Conservation (phyloP, 2,329 filamentous ascomycete genomes). For the Exophiala lecanii-corni region DNA sequence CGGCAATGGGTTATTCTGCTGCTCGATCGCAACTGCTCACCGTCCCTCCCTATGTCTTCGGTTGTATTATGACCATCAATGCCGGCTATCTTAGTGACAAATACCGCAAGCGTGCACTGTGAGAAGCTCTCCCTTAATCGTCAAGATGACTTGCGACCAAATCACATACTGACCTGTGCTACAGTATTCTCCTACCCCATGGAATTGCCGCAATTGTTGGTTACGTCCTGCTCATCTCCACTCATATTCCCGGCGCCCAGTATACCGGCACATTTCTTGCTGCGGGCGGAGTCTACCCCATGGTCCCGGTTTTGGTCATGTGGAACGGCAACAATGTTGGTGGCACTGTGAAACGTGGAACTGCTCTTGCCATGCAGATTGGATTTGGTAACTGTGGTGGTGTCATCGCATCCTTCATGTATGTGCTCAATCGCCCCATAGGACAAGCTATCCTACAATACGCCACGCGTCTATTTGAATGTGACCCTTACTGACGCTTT, state of each 20-base stretch:
- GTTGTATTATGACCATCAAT: neutral
- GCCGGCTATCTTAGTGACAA: conserved; percentile 1
- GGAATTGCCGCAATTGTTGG: neutral
- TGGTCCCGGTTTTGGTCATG: conserved; percentile 78
- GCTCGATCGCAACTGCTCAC: conserved; percentile 61
- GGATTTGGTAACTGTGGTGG: conserved; percentile 62
- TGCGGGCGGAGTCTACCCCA: conserved; percentile 55
- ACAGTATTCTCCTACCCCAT: conserved; percentile 1
- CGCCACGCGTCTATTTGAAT: too few relatives aligned
- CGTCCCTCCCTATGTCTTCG: conserved; percentile 34
- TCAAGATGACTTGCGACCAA: too few relatives aligned
- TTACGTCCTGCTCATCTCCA: conserved; percentile 3
- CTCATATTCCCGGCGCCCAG: neutral
- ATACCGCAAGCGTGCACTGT: neutral
- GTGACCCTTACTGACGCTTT: too few relatives aligned
- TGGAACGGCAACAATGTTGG: conserved; percentile 88
- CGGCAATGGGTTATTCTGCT: conserved; percentile 51
- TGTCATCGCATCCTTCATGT: conserved; percentile 55
- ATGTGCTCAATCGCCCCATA: too few relatives aligned
- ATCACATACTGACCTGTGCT: neutral
- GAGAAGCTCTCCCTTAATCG: neutral
- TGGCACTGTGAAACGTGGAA: conserved; percentile 81
- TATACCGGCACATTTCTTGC: conserved; percentile 1
- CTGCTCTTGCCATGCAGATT: conserved; percentile 84
- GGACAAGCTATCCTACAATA: too few relatives aligned